Conservation (phyloP, 2,329 filamentous ascomycete species). For the Ambrosiella cleistominuta region DNA sequence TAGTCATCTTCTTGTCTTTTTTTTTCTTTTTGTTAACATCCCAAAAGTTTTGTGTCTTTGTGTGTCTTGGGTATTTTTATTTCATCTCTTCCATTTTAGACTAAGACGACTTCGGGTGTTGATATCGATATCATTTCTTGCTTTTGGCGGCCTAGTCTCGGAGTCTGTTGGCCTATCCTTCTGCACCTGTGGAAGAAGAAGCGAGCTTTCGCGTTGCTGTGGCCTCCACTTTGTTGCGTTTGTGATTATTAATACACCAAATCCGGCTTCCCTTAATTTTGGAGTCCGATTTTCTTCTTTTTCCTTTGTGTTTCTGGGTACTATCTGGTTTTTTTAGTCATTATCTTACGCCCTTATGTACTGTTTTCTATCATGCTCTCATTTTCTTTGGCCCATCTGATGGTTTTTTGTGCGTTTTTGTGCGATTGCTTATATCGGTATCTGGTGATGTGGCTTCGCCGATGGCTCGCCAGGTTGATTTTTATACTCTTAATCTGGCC, state of each 20-base stretch:
- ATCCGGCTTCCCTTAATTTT: conserved; percentile 16
- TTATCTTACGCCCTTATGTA: not conserved
- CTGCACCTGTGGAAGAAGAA: not conserved
- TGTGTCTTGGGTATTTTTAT: not conserved
- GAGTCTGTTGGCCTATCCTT: not conserved
- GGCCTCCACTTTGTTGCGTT: not conserved
- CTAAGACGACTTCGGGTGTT: not conserved
- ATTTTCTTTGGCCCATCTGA: conserved; percentile 19
- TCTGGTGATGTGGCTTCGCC: not conserved
- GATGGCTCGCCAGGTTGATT: not conserved
- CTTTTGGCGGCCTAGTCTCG: not conserved
- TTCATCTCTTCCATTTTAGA: not conserved
- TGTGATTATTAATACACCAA: conserved; percentile 15
- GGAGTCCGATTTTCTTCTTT: conserved; percentile 19
- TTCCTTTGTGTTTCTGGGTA: conserved; percentile 15
- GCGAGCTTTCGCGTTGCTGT: not conserved
- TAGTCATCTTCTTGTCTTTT: not conserved
- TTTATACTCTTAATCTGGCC: not conserved
- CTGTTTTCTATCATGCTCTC: conserved; percentile 15
- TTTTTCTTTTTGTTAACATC: not conserved
- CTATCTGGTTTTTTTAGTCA: conserved; percentile 13
- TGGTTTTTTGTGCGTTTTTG: not conserved
- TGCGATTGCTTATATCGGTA: not conserved
- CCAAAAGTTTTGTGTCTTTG: not conserved
- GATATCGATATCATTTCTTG: not conserved